A percentile compares a stretch with the other conserved stretches of the same genome.
Evolutionary conservation across 371 early-diverging fungal species (phyloP).

Genomic region (Conidiobolus coronatus): DNA sequence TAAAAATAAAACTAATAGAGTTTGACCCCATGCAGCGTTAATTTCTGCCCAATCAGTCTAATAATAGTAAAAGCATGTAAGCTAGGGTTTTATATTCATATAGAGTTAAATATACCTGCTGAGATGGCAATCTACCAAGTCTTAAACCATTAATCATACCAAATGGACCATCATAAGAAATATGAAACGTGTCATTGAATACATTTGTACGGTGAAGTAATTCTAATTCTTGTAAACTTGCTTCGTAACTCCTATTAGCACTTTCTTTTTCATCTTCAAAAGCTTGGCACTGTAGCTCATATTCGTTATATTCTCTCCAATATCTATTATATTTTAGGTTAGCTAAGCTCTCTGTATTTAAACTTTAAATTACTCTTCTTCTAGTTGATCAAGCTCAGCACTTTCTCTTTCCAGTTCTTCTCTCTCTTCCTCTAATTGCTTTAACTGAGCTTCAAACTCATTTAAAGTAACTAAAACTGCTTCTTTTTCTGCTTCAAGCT

Average conservation of each 20-base stretch:
- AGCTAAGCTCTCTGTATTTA: background rate
- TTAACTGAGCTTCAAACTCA: slow-evolving; percentile 31
- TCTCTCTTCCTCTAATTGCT: slow-evolving; percentile 26
- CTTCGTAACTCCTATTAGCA: slow-evolving; percentile 49
- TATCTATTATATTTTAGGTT: slow-evolving; percentile 11
- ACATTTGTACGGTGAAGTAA: slow-evolving; percentile 75
- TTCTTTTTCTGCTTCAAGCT: slow-evolving; percentile 23
- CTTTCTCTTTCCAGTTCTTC: slow-evolving; percentile 29
- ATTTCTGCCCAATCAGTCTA: slow-evolving; percentile 87
- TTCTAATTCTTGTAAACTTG: slow-evolving; percentile 50
- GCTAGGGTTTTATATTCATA: background rate
- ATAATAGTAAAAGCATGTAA: background rate
- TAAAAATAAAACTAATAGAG: slow-evolving; percentile 60
- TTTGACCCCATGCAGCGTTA: slow-evolving; percentile 91
- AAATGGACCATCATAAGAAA: slow-evolving; percentile 61
- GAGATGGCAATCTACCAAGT: slow-evolving; percentile 53
- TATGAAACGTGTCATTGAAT: slow-evolving; percentile 78
- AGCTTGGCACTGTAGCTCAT: slow-evolving; percentile 25
- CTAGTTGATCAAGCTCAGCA: slow-evolving; percentile 29
- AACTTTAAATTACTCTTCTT: slow-evolving; percentile 23
- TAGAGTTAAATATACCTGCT: slow-evolving; percentile 9
- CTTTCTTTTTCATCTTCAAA: slow-evolving; percentile 61
- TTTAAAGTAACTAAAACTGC: slow-evolving; percentile 23
- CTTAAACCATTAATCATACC: slow-evolving; percentile 88
- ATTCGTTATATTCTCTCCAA: slow-evolving; percentile 56